A percentile compares a stretch with the other conserved stretches of the same genome.
These are phyloP conservation scores for Citrus mangshanensis DNA, from an alignment of 345 rosid species.

Conservation along the genomic window DNA sequence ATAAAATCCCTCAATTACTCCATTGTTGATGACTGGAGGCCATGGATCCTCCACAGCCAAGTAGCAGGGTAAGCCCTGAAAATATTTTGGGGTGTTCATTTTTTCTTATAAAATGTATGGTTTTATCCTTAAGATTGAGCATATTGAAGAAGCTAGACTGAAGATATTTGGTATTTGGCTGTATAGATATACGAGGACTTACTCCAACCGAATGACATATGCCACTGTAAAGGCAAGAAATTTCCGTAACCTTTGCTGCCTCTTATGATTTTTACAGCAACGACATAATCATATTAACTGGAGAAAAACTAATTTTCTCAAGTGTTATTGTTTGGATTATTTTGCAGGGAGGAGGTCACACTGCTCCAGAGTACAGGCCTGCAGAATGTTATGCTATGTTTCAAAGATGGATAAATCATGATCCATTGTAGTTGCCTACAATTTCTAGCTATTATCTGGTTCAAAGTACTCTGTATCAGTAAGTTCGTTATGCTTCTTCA, in stretches of 20 bases:
- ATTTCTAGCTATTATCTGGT: too few species aligned
- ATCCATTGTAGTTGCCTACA: slow-evolving; percentile 16
- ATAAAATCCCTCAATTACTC: slow-evolving; percentile 51
- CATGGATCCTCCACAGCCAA: slow-evolving; percentile 48
- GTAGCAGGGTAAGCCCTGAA: slow-evolving; percentile 45
- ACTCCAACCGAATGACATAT: slow-evolving; percentile 60
- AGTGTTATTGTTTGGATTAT: not conserved
- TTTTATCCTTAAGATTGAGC: not conserved
- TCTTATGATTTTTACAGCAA: too few species aligned
- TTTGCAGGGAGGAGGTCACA: slow-evolving; percentile 68
- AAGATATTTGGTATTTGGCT: not conserved
- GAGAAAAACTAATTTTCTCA: not conserved
- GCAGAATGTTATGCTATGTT: slow-evolving; percentile 45
- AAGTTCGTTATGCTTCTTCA: too few species aligned
- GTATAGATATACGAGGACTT: slow-evolving; percentile 58
- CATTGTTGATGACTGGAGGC: slow-evolving; percentile 54
- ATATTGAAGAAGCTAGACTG: not conserved
- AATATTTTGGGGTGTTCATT: not conserved
- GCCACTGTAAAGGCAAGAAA: slow-evolving; percentile 60
- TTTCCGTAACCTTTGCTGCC: too few species aligned
- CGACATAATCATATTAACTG: too few species aligned
- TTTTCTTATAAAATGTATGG: too few species aligned
- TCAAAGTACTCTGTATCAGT: too few species aligned
- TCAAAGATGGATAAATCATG: slow-evolving; percentile 35
- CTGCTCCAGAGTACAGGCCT: slow-evolving; percentile 47